Evolutionary conservation across 257 asterid genomes (phyloP), one percentile per base, ranked within the genome.

Genomic region (Linderniella brevidens): DNA sequence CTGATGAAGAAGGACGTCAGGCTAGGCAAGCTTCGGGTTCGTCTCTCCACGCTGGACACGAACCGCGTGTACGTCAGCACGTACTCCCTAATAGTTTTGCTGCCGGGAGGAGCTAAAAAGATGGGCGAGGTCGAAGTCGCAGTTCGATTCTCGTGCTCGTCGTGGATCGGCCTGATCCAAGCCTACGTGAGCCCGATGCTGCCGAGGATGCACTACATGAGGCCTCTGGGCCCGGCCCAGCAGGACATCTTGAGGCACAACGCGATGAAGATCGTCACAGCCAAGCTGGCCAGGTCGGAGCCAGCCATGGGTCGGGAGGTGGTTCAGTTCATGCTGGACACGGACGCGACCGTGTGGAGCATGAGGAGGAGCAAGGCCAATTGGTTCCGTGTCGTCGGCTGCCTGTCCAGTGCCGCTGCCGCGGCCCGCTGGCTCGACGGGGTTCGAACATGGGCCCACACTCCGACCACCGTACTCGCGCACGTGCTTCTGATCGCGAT

Each of bases 71-170:
- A 76, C 16, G 67, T 70, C 14, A 93, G 96, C 0, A 72, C 90
- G 0, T 81, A 81, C 35, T 58, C 94, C 0, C 74, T 86, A 0
- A 55, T 59, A 62, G 82, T 77, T 46, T 65, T 86, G 63, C 73
- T 75, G 1, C 94, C 97, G 0, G 58, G 72, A 35, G 97, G 97
- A 46, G 78, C 81, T 0, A 82, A 71, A 74, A 86, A 75, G 57
- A 86, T 86, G 97, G 97, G 97, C 0, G 94, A 82, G 35, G 63
- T 86, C 6, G 94, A 86, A 70, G 73, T 86, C 8, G 93, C 87
- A 0, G 51, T 86, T 52, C 61, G 97, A 49, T 86, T 79, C 53
- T 61, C 81, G 0, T 82, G 92, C 65, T 77, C 94, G 0, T 79
- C 93, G 0, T 82, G 94, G 97, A 57, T 86, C 46, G 75, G 87